Evolutionary conservation across 2,329 filamentous ascomycete species (phyloP).

Genomic region (Epichloe scottii): DNA sequence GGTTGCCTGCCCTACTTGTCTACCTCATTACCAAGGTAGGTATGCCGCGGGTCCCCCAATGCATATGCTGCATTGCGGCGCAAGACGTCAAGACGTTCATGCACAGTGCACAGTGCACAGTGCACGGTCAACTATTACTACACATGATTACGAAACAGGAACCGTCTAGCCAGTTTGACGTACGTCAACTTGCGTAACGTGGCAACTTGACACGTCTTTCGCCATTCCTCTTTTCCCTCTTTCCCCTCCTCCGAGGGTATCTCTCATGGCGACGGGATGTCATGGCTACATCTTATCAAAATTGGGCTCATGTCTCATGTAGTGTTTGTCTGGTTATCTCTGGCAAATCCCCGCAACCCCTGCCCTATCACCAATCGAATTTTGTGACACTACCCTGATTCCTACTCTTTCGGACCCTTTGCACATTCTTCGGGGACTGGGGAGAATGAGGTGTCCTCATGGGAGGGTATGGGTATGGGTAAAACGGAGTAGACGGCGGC

Average conservation of each 20-base stretch:
- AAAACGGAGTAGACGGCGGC: too few species aligned
- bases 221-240: too few species aligned
- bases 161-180: not conserved
- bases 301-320: not conserved
- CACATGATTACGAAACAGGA: not conserved
- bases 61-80: too few species aligned
- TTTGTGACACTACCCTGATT: not conserved
- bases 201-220: not conserved
- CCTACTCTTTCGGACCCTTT: not conserved
- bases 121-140: too few species aligned
- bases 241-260: too few species aligned
- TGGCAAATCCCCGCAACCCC: not conserved
- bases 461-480: not conserved
- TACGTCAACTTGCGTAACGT: not conserved
- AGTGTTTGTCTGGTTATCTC: not conserved
- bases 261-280: not conserved
- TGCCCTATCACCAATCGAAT: not conserved
- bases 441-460: not conserved
- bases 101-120: too few species aligned
- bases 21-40: not conserved
- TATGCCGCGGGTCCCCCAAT: too few species aligned
- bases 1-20: too few species aligned
- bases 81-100: too few species aligned
- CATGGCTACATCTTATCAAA: not conserved
- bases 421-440: not conserved